Percentiles rank a stretch among this genome's conserved stretches.
These are phyloP conservation scores for Stemphylium vesicarium DNA, from an alignment of 2,329 filamentous ascomycete genomes.

Conservation along the genomic window DNA sequence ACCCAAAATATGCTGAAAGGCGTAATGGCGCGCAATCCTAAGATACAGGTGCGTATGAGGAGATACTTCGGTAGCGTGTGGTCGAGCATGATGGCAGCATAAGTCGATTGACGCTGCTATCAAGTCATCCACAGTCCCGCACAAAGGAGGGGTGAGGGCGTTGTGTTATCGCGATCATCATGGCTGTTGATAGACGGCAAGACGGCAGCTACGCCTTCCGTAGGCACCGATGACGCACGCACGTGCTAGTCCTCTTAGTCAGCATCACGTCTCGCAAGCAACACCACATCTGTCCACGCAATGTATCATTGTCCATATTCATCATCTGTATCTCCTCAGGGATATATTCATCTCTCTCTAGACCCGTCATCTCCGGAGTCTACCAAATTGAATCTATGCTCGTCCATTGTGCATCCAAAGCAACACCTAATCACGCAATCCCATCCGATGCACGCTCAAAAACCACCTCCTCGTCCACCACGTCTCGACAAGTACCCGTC, in stretches of 20 bases:
- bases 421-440: too few relatives aligned
- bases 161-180: conserved; percentile 3
- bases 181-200: conserved; percentile 2
- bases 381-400: background rate
- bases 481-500: too few relatives aligned
- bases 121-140: background rate
- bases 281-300: background rate
- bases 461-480: background rate
- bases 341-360: too few relatives aligned
- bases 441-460: background rate
- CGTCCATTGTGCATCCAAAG: too few relatives aligned
- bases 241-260: conserved; percentile 5
- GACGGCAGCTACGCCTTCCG: conserved; percentile 1
- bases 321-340: too few relatives aligned
- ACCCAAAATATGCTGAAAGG: conserved; percentile 58
- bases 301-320: background rate
- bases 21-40: conserved; percentile 57
- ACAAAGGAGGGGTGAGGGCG: background rate
- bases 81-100: conserved; percentile 47
- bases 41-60: conserved; percentile 58
- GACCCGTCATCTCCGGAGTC: too few relatives aligned
- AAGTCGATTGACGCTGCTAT: background rate
- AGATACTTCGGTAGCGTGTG: conserved; percentile 49
- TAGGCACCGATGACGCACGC: conserved; percentile 8
- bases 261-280: conserved; percentile 7